phyloP scores from a whole-genome alignment of 306 rosid genomes.

The Castanea sativa region DNA sequence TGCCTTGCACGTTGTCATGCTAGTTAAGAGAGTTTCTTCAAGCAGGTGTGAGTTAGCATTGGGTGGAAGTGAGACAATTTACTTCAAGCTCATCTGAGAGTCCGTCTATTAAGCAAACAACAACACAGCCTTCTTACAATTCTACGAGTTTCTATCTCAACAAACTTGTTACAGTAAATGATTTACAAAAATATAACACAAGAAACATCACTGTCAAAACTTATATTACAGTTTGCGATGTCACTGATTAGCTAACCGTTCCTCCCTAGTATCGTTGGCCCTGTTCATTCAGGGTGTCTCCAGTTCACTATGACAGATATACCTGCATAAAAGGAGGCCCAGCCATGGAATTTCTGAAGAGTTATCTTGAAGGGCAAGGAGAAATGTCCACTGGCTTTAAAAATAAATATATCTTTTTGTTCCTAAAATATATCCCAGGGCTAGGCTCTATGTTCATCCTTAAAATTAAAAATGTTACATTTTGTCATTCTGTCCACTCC shows the following conservation, averaged over 20 bases:
- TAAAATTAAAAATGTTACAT: no score
- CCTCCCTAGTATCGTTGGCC: slow-evolving; percentile 1
- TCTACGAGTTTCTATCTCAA: not conserved
- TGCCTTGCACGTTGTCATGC: not conserved
- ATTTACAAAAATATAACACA: slow-evolving; percentile 29
- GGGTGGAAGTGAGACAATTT: no score
- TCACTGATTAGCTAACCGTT: slow-evolving; percentile 20
- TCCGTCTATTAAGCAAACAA: no score
- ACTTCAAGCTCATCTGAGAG: no score
- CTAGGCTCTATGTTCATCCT: no score
- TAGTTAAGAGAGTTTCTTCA: no score
- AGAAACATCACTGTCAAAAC: slow-evolving; percentile 48
- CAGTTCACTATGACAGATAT: not conserved
- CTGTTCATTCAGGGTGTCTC: slow-evolving; percentile 4
- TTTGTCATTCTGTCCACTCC: no score
- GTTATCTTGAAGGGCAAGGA: not conserved
- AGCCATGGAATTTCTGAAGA: not conserved
- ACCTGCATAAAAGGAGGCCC: not conserved
- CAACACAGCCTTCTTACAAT: no score
- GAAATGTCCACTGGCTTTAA: not conserved
- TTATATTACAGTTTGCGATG: slow-evolving; percentile 39
- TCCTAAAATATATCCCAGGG: no score
- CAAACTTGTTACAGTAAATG: not conserved
- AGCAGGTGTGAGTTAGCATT: no score
- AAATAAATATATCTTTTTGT: not conserved